phyloP scores from a whole-genome alignment of 306 rosid genomes.

The Astragalus membranaceus region DNA sequence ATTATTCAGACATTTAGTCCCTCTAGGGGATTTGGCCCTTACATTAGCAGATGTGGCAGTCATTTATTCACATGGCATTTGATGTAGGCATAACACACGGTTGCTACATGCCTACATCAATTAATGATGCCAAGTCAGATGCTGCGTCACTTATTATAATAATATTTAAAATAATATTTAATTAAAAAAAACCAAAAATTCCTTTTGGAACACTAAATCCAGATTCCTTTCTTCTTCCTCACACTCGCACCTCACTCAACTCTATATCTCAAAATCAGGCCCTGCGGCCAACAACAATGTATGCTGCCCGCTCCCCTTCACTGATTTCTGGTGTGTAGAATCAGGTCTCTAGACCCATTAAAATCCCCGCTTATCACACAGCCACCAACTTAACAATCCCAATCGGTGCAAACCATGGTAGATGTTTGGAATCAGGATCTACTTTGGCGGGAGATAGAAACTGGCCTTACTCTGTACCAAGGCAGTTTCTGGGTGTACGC shows the following conservation, averaged over 20 bases:
- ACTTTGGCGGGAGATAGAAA: constrained; percentile 24
- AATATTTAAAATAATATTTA: no score
- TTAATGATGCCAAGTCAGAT: no score
- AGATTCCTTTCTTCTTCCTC: neutral
- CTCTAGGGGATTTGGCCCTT: no score
- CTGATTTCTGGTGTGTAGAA: constrained; percentile 24
- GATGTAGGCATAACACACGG: no score
- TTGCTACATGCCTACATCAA: no score
- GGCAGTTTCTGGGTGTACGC: constrained; percentile 29
- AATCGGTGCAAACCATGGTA: constrained; percentile 26
- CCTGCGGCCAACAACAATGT: constrained; percentile 9
- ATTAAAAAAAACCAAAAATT: no score
- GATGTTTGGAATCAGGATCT: constrained; percentile 24
- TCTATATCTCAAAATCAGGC: constrained; percentile 22
- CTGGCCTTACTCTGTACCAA: constrained; percentile 18
- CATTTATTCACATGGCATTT: no score
- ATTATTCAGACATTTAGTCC: no score
- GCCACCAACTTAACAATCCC: constrained; percentile 15
- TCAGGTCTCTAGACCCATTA: constrained; percentile 25
- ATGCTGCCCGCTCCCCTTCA: neutral
- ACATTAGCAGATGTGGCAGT: no score
- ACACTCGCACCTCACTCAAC: constrained; percentile 12
- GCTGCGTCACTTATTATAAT: no score
- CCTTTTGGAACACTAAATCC: no score
- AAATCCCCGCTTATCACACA: constrained; percentile 8